phyloP scores from a whole-genome alignment of 164 flowering plant genomes.

The Vitis rupestris region DNA sequence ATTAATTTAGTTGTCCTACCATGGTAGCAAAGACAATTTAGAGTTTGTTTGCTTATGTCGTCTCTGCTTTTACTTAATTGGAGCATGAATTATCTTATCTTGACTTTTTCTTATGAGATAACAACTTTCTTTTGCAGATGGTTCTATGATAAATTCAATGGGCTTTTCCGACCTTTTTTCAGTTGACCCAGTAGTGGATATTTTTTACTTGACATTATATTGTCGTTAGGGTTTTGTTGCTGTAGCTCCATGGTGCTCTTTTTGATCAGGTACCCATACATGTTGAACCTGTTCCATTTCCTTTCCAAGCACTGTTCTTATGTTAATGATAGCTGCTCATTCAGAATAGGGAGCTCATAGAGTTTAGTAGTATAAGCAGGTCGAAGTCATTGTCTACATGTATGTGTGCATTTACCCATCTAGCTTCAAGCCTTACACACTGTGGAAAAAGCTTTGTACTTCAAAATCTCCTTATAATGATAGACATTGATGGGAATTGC shows the following conservation, averaged over 20 bases:
- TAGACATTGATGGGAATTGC: too few relatives aligned
- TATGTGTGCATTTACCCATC: neutral
- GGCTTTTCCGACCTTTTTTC: slow-evolving; percentile 31
- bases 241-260: neutral
- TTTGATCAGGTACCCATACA: slow-evolving; percentile 16
- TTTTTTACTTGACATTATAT: slow-evolving; percentile 7
- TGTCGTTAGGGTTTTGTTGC: neutral
- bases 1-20: too few relatives aligned
- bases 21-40: too few relatives aligned
- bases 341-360: neutral
- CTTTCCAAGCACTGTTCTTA: neutral
- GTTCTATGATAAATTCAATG: slow-evolving; percentile 50
- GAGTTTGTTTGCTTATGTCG: too few relatives aligned
- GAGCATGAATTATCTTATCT: neutral
- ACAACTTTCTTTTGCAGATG: slow-evolving; percentile 36
- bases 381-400: neutral
- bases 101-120: slow-evolving; percentile 1
- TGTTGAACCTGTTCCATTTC: neutral
- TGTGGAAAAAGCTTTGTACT: too few relatives aligned
- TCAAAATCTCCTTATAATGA: too few relatives aligned
- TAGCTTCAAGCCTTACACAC: too few relatives aligned
- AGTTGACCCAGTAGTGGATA: slow-evolving; percentile 15
- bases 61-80: neutral
- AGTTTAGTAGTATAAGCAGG: neutral
- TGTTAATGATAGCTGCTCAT: neutral